Conservation (phyloP, 2,329 filamentous ascomycete genomes). For the Pestalotiopsis sp. region DNA sequence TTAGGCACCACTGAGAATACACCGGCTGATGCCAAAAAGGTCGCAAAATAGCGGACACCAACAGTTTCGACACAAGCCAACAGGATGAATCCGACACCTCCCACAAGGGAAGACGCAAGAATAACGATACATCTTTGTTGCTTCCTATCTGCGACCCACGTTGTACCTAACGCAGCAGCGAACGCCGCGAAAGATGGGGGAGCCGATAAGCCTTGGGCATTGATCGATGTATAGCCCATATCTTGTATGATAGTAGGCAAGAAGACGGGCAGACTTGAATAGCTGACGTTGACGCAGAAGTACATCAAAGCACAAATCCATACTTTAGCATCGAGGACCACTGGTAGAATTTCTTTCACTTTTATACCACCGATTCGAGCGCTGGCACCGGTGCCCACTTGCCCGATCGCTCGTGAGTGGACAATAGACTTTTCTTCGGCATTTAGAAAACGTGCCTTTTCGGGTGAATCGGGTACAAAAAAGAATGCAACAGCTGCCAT, state of each 20-base stretch:
- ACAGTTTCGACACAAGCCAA: slow-evolving; percentile 34
- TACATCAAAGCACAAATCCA: slow-evolving; percentile 76
- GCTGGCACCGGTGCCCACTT: slow-evolving; percentile 28
- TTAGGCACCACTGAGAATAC: slow-evolving; percentile 35
- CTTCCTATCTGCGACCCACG: slow-evolving; percentile 29
- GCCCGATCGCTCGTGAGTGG: slow-evolving; percentile 13
- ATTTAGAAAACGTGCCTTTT: slow-evolving; percentile 16
- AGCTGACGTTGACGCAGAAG: slow-evolving; percentile 85
- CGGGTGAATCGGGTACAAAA: slow-evolving; percentile 18
- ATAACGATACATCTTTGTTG: slow-evolving; percentile 29
- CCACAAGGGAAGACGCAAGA: slow-evolving; percentile 22
- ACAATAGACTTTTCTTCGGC: slow-evolving; percentile 18
- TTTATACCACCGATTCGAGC: slow-evolving; percentile 34
- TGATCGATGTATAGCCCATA: slow-evolving; percentile 64
- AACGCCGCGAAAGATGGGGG: slow-evolving; percentile 30
- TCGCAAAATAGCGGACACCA: slow-evolving; percentile 47
- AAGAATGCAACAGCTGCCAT: slow-evolving; percentile 15
- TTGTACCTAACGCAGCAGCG: slow-evolving; percentile 25
- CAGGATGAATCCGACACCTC: slow-evolving; percentile 28
- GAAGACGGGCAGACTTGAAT: slow-evolving; percentile 85
- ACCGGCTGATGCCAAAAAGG: slow-evolving; percentile 47
- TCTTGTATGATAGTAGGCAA: slow-evolving; percentile 78
- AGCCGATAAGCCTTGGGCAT: slow-evolving; percentile 28
- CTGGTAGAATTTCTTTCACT: slow-evolving; percentile 14
- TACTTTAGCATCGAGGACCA: slow-evolving; percentile 17